A percentile compares a stretch with the other conserved stretches of the same genome.
phyloP scores from a whole-genome alignment of 202 grass and related monocot genomes.

The Setaria viridis region DNA sequence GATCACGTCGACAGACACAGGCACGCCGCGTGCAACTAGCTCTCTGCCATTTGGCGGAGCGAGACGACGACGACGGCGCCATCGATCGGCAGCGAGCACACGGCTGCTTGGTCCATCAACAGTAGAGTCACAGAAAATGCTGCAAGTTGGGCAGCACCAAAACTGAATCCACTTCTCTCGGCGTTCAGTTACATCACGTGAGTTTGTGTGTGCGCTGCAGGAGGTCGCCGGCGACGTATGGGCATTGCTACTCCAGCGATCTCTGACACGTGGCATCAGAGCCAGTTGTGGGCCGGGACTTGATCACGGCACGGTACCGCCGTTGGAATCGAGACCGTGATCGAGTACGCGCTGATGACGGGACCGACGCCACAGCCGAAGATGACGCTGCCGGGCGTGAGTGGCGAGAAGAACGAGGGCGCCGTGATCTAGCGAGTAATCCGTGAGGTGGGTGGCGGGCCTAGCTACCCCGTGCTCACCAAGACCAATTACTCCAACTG shows the following conservation, averaged over 20 bases:
- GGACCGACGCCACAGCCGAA: no score
- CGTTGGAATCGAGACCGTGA: not conserved
- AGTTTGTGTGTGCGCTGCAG: not conserved
- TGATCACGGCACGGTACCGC: not conserved
- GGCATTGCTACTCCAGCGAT: not conserved
- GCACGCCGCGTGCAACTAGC: no score
- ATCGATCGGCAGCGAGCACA: no score
- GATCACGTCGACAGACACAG: no score
- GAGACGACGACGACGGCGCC: no score
- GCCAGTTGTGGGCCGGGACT: not conserved
- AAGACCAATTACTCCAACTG: not conserved
- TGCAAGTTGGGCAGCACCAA: no score
- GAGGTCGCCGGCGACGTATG: not conserved
- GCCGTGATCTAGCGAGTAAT: not conserved
- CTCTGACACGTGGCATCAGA: not conserved
- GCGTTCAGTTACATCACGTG: not conserved
- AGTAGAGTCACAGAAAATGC: no score
- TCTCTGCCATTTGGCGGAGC: no score
- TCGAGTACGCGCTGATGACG: not conserved
- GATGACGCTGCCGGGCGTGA: fast-evolving
- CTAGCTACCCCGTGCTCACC: not conserved
- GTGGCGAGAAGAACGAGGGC: not conserved
- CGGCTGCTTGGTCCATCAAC: no score
- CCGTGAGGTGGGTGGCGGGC: not conserved
- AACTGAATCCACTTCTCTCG: no score